A percentile compares a stretch with the other conserved stretches of the same genome.
Evolutionary conservation across 2,329 filamentous ascomycete genomes (phyloP).

Genomic region (Aspergillus eucalypticola): DNA sequence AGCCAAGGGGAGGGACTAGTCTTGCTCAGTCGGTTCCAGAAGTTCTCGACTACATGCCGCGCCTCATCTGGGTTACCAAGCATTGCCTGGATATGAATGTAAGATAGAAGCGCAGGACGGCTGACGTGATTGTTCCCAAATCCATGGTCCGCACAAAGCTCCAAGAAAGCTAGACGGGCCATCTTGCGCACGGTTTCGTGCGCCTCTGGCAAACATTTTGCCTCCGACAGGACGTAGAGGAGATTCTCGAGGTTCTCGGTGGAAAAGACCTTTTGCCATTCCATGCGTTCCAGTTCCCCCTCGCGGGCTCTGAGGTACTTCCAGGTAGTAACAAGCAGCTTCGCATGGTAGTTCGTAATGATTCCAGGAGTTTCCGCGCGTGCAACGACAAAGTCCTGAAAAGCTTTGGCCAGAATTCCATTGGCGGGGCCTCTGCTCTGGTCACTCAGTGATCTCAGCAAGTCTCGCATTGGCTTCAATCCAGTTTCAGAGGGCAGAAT

Average conservation of each 20-base stretch:
- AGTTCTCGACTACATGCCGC: slow-evolving; percentile 46
- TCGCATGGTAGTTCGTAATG: slow-evolving; percentile 67
- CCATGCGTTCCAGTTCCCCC: slow-evolving; percentile 31
- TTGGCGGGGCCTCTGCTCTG: slow-evolving; percentile 64
- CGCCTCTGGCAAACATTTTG: slow-evolving; percentile 38
- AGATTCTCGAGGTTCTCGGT: slow-evolving; percentile 43
- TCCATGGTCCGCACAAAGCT: slow-evolving; percentile 44
- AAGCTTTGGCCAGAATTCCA: slow-evolving; percentile 65
- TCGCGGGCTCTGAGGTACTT: slow-evolving; percentile 55
- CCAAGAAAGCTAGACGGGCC: slow-evolving; percentile 41
- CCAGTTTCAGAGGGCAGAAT: slow-evolving; percentile 63
- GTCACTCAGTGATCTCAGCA: slow-evolving; percentile 63
- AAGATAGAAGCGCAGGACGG: slow-evolving; percentile 45
- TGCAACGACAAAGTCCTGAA: slow-evolving; percentile 63
- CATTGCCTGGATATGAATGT: slow-evolving; percentile 53
- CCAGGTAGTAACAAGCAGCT: slow-evolving; percentile 61
- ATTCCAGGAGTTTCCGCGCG: slow-evolving; percentile 50
- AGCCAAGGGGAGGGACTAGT: slow-evolving; percentile 46
- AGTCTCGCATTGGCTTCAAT: slow-evolving; percentile 69
- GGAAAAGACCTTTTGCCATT: slow-evolving; percentile 41
- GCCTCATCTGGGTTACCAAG: slow-evolving; percentile 61
- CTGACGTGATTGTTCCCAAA: slow-evolving; percentile 40
- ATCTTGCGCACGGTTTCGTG: slow-evolving; percentile 41
- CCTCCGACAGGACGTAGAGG: slow-evolving; percentile 41
- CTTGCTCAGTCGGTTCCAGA: slow-evolving; percentile 38